Evolutionary conservation across 768 basidiomycete species (phyloP).

Genomic region (Hemileccinum impolitum): DNA sequence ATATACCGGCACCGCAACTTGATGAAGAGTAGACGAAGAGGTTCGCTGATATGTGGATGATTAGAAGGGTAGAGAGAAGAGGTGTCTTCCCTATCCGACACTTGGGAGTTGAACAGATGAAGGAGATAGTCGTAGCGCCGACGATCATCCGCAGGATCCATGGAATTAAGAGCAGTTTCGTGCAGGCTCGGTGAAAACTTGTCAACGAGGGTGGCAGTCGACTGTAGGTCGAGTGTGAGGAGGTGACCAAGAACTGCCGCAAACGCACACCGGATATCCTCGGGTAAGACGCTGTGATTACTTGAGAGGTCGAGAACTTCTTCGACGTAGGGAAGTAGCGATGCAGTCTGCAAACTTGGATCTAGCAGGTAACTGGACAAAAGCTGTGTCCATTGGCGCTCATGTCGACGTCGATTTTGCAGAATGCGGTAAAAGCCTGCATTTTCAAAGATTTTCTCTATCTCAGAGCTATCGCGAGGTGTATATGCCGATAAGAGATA

Average conservation of each 20-base stretch:
- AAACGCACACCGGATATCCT: slow-evolving; percentile 52
- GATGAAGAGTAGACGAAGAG: slow-evolving; percentile 62
- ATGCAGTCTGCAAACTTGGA: slow-evolving; percentile 52
- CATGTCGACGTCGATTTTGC: slow-evolving; percentile 73
- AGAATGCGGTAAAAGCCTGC: slow-evolving; percentile 93
- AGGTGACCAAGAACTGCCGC: slow-evolving; percentile 61
- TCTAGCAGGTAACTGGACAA: slow-evolving; percentile 76
- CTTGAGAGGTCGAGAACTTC: slow-evolving; percentile 52
- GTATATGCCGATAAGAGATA: slow-evolving; percentile 89
- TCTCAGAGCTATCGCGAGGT: slow-evolving; percentile 69
- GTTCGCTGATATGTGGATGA: slow-evolving; percentile 44
- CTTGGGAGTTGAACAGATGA: slow-evolving; percentile 54
- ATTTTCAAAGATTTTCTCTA: slow-evolving; percentile 65
- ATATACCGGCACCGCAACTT: slow-evolving; percentile 70
- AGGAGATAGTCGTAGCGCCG: slow-evolving; percentile 76
- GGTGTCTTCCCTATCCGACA: slow-evolving; percentile 39
- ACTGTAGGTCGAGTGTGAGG: slow-evolving; percentile 53
- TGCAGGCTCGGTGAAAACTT: slow-evolving; percentile 66
- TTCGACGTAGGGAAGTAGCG: slow-evolving; percentile 65
- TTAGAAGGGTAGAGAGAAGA: slow-evolving; percentile 27
- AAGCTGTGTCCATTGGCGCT: slow-evolving; percentile 71
- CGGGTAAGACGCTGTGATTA: slow-evolving; percentile 51
- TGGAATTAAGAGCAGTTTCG: slow-evolving; percentile 49
- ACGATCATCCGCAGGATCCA: slow-evolving; percentile 45
- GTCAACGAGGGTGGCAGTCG: slow-evolving; percentile 74